phyloP scores from a whole-genome alignment of 805 yeast species.

The Yarrowia osloensis region DNA sequence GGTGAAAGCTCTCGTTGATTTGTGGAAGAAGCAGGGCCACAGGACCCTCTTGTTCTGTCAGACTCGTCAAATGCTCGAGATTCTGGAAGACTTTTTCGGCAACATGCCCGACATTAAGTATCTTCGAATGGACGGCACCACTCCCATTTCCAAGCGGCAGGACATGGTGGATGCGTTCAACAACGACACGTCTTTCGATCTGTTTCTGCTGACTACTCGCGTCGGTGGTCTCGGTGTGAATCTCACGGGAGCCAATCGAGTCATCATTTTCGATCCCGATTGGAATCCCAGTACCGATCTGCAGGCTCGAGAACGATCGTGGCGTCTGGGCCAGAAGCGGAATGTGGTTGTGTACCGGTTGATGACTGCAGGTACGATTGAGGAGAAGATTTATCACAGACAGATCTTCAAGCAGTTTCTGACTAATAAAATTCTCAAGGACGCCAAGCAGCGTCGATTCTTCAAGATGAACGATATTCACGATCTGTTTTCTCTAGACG shows the following conservation, averaged over 20 bases:
- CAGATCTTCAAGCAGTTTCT: slow-evolving; percentile 94
- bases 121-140: slow-evolving; percentile 92
- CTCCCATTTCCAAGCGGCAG: slow-evolving; percentile 77
- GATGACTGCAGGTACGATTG: slow-evolving; percentile 93
- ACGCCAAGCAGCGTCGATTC: slow-evolving; percentile 90
- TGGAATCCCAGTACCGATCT: slow-evolving; percentile 98
- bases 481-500: slow-evolving; percentile 78
- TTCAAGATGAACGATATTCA: slow-evolving; percentile 91
- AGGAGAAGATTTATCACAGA: slow-evolving; percentile 93
- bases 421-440: slow-evolving; percentile 90
- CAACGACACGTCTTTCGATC: slow-evolving; percentile 53
- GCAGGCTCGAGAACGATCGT: slow-evolving; percentile 95
- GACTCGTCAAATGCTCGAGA: slow-evolving; percentile 90
- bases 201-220: slow-evolving; percentile 85
- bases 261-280: slow-evolving; percentile 93
- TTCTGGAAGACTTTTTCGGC: slow-evolving; percentile 67
- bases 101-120: slow-evolving; percentile 48
- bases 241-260: slow-evolving; percentile 91
- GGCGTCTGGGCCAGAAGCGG: slow-evolving; percentile 93
- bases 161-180: slow-evolving; percentile 79
- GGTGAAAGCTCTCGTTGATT: slow-evolving; percentile 65
- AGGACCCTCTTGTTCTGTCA: slow-evolving; percentile 87
- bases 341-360: slow-evolving; percentile 89
- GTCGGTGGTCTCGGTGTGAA: slow-evolving; percentile 97
- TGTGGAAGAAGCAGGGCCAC: slow-evolving; percentile 79